These are phyloP conservation scores for Myxozyma monticola DNA, from an alignment of 805 yeast genomes.

Conservation along the genomic window DNA sequence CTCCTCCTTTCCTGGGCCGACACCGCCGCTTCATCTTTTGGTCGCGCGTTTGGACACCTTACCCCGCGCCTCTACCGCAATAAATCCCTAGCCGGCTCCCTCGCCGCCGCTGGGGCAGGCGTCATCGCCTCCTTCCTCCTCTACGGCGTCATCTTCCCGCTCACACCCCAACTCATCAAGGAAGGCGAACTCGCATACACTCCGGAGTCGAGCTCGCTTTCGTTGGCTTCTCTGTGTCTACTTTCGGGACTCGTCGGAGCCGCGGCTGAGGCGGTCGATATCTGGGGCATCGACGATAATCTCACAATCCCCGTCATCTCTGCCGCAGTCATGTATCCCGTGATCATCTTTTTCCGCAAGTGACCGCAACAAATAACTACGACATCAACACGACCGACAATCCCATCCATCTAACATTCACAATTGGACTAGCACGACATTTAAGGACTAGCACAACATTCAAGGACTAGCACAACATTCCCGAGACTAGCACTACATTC, in stretches of 20 bases:
- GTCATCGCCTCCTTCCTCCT: constrained; percentile 61
- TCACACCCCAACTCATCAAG: constrained; percentile 13
- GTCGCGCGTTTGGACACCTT: constrained; percentile 78
- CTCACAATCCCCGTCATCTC: constrained; percentile 90
- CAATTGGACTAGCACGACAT: too few species aligned
- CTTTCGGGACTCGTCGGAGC: constrained; percentile 81
- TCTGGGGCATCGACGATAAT: constrained; percentile 83
- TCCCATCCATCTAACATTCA: too few species aligned
- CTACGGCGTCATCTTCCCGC: constrained; percentile 74
- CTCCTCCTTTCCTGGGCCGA: constrained; percentile 93
- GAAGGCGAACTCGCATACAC: constrained; percentile 60
- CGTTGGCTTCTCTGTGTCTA: constrained; percentile 54
- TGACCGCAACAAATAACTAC: too few species aligned
- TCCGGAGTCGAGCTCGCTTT: constrained; percentile 57
- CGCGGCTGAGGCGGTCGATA: constrained; percentile 77
- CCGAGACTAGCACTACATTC: too few species aligned
- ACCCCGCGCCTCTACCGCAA: constrained; percentile 74
- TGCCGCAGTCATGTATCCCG: constrained; percentile 58
- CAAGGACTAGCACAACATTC: too few species aligned
- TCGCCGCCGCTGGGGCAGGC: constrained; percentile 82
- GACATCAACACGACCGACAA: too few species aligned
- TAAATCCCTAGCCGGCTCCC: constrained; percentile 86
- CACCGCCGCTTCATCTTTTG: constrained; percentile 93
- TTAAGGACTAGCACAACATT: too few species aligned
- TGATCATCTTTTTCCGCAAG: constrained; percentile 40